Conservation (phyloP, 1,284 basidiomycete species). For the Moesziomyces sp. region DNA sequence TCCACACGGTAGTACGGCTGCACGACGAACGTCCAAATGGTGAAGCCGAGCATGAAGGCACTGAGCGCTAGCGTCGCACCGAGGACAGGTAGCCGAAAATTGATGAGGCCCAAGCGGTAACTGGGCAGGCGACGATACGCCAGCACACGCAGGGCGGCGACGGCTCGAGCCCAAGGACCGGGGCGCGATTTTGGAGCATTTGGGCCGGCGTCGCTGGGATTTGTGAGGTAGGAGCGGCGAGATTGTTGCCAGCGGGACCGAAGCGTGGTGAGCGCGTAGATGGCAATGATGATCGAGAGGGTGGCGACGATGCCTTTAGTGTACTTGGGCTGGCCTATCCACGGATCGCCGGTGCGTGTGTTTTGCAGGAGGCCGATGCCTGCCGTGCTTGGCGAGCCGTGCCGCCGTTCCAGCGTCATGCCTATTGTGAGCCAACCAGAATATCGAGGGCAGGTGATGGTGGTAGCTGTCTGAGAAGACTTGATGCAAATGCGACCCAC, state of each 20-base stretch:
- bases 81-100: conserved; percentile 40
- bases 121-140: conserved; percentile 28
- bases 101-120: conserved; percentile 28
- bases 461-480: not conserved
- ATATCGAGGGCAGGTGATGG: not conserved
- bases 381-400: conserved; percentile 30
- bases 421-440: not conserved
- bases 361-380: conserved; percentile 34
- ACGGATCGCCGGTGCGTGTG: conserved; percentile 43
- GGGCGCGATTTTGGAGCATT: not conserved
- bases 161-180: conserved; percentile 2
- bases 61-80: conserved; percentile 36
- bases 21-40: conserved; percentile 48
- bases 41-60: conserved; percentile 46
- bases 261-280: conserved; percentile 11
- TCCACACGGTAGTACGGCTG: conserved; percentile 55
- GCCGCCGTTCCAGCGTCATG: conserved; percentile 26
- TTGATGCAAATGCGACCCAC: too few relatives aligned
- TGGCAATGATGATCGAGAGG: conserved; percentile 31
- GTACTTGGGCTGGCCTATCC: conserved; percentile 48
- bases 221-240: not conserved
- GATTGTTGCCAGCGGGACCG: conserved; percentile 21
- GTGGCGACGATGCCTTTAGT: conserved; percentile 33
- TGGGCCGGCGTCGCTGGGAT: too few relatives aligned
- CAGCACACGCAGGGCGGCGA: conserved; percentile 24